phyloP scores from a whole-genome alignment of 2,329 filamentous ascomycete species.

The Decorospora gaudefroyi region DNA sequence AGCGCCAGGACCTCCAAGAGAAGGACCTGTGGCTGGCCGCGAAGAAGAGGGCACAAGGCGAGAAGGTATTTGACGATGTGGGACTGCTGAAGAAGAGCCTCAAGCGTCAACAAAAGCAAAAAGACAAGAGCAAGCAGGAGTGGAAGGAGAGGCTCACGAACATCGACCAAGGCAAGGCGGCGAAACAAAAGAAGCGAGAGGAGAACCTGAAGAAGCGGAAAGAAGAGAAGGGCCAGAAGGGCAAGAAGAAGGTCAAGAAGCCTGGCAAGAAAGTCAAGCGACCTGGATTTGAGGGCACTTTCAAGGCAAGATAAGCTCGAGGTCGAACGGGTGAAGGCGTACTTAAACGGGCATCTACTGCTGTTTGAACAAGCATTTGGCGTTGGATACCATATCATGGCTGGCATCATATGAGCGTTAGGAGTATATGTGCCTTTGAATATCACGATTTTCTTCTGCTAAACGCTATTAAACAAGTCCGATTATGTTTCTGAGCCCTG shows the following conservation, averaged over 20 bases:
- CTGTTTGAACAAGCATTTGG: slow-evolving; percentile 31
- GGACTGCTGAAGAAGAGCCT: slow-evolving; percentile 84
- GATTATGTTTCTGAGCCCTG: no score
- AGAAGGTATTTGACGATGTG: slow-evolving; percentile 86
- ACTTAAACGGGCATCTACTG: slow-evolving; percentile 21
- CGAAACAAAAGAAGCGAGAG: slow-evolving; percentile 57
- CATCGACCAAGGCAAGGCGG: slow-evolving; percentile 54
- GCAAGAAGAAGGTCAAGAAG: slow-evolving; percentile 56
- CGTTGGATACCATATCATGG: slow-evolving; percentile 39
- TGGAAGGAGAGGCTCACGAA: slow-evolving; percentile 62
- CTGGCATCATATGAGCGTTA: slow-evolving; percentile 33
- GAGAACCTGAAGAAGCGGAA: slow-evolving; percentile 69
- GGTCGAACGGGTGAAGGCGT: neutral
- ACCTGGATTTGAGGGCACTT: slow-evolving; percentile 68
- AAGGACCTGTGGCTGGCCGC: slow-evolving; percentile 95
- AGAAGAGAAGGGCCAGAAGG: slow-evolving; percentile 78
- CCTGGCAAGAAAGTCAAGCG: slow-evolving; percentile 60
- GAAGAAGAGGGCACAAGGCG: slow-evolving; percentile 84
- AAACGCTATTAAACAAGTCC: no score
- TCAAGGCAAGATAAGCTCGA: slow-evolving; percentile 54
- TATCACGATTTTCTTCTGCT: slow-evolving; percentile 25
- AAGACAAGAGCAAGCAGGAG: slow-evolving; percentile 89
- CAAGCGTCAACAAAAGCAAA: slow-evolving; percentile 86
- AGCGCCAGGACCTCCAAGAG: slow-evolving; percentile 84
- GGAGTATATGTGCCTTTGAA: slow-evolving; percentile 32